These are phyloP conservation scores for Leccinum variabile DNA, from an alignment of 1,284 basidiomycete genomes.

Conservation along the genomic window DNA sequence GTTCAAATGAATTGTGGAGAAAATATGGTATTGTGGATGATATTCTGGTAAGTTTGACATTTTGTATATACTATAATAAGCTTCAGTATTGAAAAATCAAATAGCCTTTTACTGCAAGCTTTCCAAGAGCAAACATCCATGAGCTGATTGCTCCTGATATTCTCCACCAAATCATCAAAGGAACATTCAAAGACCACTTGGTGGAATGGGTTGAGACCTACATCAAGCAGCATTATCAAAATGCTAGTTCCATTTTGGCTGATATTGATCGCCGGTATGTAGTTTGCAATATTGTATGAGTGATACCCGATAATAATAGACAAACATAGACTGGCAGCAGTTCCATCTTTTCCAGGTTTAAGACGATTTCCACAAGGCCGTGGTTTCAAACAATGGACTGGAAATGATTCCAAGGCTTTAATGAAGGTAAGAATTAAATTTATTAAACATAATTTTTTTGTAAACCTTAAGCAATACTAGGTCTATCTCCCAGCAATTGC, in stretches of 20 bases:
- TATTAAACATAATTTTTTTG: no score
- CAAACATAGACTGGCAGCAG: no score
- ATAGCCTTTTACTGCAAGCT: no score
- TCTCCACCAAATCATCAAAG: background rate
- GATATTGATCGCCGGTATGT: no score
- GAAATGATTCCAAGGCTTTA: background rate
- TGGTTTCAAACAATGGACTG: background rate
- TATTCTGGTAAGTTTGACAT: no score
- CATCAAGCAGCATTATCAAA: background rate
- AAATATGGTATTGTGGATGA: no score
- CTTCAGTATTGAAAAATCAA: no score
- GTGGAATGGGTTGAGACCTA: background rate
- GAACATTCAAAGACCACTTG: background rate
- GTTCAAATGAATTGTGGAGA: no score
- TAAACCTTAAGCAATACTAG: background rate
- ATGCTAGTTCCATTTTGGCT: no score
- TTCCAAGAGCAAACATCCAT: background rate
- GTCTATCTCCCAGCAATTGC: conserved; percentile 16
- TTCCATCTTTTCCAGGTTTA: background rate
- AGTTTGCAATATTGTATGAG: no score
- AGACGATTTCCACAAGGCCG: background rate
- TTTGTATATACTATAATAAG: no score
- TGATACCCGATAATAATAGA: no score
- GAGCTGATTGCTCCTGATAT: background rate
- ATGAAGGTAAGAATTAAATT: background rate